Evolutionary conservation across 345 rosid genomes (phyloP), one percentile per base, ranked within the genome.

Genomic region (Gossypium bickii): DNA sequence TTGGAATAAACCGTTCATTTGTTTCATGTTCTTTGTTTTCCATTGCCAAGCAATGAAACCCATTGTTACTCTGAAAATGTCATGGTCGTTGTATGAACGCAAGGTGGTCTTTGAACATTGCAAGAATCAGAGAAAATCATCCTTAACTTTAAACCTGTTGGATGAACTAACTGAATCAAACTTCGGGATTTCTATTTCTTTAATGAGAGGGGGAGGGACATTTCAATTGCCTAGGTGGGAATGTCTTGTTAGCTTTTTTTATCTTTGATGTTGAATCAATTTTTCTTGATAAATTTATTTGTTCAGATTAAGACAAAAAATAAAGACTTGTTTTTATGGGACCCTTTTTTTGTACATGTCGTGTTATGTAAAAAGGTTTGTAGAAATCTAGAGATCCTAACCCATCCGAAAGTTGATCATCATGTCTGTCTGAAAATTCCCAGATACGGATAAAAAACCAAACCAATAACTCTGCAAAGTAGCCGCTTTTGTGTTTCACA

Each of bases 381-480:
- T 2, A 8, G n/a, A 27, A 16, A 17, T 17, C 61, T 70, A 29
- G 75, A 72, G 44, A 44, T 20, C 15, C 66, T 15, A 22, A 44
- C 66, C 12, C 56, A 0, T 12, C 41, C 9, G 34, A 4, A 34
- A 34, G 41, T 58, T 44, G 20, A 22, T 38, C 18, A 18, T 68
- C 59, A 24, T 27, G n/a, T 53, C 29, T 38, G 74, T 70, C 49
- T n/a, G 74, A 70, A 71, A 53, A 20, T 55, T 57, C 72, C 29
- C 53, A 22, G 4, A 43, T 43, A 9, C 41, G 44, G 27, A 41
- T 48, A 48, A 51, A 27, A n/a, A 61, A 62, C 34, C 63, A 55
- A 41, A 18, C 49, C n/a, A 1, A 13, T 3, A 57, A 38, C 63
- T 12, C 7, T 67, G 70, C 53, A 3, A 17, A 3, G 68, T 34